A percentile compares a stretch with the other conserved stretches of the same genome.
Evolutionary conservation across 108 stramenopile genomes (phyloP).

Genomic region (Skeletonema tropicum): DNA sequence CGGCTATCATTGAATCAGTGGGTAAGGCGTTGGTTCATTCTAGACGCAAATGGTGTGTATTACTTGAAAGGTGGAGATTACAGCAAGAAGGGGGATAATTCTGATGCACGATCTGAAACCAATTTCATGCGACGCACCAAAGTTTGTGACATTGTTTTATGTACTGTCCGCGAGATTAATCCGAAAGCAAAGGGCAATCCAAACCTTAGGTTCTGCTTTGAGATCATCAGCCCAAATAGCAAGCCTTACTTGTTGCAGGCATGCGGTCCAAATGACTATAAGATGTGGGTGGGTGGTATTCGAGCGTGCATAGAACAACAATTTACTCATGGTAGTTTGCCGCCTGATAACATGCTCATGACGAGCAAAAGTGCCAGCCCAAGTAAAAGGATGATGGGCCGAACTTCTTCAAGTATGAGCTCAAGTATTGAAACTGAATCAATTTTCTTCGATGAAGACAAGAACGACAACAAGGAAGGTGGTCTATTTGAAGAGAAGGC

Average conservation of each 20-base stretch:
- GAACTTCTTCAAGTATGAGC: conserved; percentile 2
- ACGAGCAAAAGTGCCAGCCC: conserved; percentile 26
- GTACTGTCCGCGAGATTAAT: conserved; percentile 85
- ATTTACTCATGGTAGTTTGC: conserved; percentile 69
- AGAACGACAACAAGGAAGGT: conserved; percentile 24
- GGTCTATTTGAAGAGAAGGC: conserved; percentile 2
- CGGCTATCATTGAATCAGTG: conserved; percentile 74
- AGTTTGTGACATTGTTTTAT: conserved; percentile 92
- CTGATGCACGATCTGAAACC: conserved; percentile 18
- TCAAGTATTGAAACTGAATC: conserved; percentile 40
- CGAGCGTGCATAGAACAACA: conserved; percentile 76
- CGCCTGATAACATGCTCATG: conserved; percentile 41
- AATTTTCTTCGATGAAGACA: conserved; percentile 44
- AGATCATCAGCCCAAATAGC: conserved; percentile 89
- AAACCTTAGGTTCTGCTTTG: conserved; percentile 84
- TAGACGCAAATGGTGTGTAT: conserved; percentile 83
- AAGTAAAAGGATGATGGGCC: conserved; percentile 11
- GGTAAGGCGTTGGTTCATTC: conserved; percentile 86
- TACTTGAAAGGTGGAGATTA: conserved; percentile 66
- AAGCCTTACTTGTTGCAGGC: conserved; percentile 91
- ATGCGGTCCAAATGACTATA: conserved; percentile 81
- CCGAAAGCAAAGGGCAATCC: conserved; percentile 63
- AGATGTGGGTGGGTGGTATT: conserved; percentile 88
- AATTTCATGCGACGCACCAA: conserved; percentile 74
- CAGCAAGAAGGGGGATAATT: conserved; percentile 45